Evolutionary conservation across 371 early-diverging fungal genomes (phyloP), one percentile per base, ranked within the genome.

Genomic region (Furculomyces boomerangus): DNA sequence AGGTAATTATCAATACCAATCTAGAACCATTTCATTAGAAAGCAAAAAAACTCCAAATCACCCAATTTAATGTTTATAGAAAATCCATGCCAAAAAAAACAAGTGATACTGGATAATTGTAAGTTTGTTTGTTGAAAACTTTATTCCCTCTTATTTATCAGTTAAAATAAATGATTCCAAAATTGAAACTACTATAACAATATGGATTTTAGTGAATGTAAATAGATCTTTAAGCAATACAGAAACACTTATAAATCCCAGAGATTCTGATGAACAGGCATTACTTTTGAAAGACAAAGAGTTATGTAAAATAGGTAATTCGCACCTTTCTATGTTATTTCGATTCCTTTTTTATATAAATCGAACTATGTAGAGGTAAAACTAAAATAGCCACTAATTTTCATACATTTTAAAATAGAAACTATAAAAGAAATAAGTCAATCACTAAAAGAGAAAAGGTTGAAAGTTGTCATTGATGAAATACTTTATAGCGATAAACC

Each of bases 401-500:
- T 39, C 39, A 39, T 14, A 13, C 13, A 63, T 29, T 30, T 50
- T 16, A 53, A 50, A 56, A 56, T 66, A 18, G 54, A 55, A 40
- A 24, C 24, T 18, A 48, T 61, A 0, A 27, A 20, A 0, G 20
- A 27, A 2, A 59, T 66, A 32, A 54, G 54, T 40, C 43, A 46
- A n/a, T 22, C 61, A 29, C 48, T 66, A 32, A 48, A 50, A 37
- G 41, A 63, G 20, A 63, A 63, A 0, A 46, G 45, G 3, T 28
- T 30, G 7, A 55, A 64, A 2, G 53, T 55, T 22, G 50, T 63
- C 24, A 30, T 66, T 22, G 57, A 66, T 20, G 51, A 51, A 2
- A 66, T 63, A 25, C 39, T 54, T 30, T 49, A 35, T 5, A 60
- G 62, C 30, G 48, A 50, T 3, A 49, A 56, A 51, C 66, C 66